Evolutionary conservation across 2,329 filamentous ascomycete genomes (phyloP).

Genomic region (Aspergillus transmontanensis): DNA sequence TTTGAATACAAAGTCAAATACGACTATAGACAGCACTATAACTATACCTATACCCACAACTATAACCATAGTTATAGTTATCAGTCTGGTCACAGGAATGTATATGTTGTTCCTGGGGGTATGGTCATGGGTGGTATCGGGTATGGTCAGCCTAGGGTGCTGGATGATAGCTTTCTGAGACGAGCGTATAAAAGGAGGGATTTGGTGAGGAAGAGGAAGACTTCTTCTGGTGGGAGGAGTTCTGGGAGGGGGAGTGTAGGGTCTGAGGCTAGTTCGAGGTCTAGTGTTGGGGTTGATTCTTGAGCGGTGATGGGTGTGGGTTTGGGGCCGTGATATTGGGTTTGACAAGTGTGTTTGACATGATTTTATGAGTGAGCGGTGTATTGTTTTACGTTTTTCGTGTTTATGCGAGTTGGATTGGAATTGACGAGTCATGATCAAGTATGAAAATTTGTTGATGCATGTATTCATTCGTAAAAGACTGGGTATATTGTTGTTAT

Average conservation of each 20-base stretch:
- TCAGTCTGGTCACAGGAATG: too few relatives aligned
- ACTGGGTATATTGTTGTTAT: too few relatives aligned
- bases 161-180: conserved; percentile 17
- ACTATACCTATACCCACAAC: not conserved
- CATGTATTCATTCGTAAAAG: not conserved
- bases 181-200: conserved; percentile 15
- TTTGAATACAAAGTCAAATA: too few relatives aligned
- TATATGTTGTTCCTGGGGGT: not conserved
- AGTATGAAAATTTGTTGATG: not conserved
- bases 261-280: not conserved
- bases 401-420: not conserved
- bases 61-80: not conserved
- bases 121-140: not conserved
- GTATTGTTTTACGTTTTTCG: not conserved
- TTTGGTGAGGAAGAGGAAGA: not conserved
- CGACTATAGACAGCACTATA: not conserved
- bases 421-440: not conserved
- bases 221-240: not conserved
- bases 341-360: not conserved
- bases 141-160: not conserved
- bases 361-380: not conserved
- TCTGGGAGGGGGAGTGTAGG: not conserved
- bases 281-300: not conserved
- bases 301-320: too few relatives aligned
- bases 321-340: not conserved